Evolutionary conservation across 495 filamentous ascomycete genomes (phyloP).

Genomic region (Aspergillus ellipticus): DNA sequence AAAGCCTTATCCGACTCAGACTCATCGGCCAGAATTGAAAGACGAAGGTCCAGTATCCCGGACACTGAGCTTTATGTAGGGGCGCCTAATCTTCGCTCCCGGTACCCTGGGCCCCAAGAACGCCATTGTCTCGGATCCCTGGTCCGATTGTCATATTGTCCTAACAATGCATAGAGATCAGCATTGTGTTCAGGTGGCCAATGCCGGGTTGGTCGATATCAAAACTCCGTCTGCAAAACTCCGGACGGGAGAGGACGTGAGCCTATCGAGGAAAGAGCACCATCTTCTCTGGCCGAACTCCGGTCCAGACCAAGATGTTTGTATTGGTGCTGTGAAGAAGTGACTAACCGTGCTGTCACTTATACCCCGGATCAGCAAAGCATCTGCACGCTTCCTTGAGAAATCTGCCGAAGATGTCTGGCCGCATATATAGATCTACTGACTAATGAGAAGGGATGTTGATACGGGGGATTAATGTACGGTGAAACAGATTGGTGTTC

Average conservation of each 20-base stretch:
- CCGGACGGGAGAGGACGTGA: slow-evolving; percentile 4
- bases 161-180: not conserved
- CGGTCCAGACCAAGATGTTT: not conserved
- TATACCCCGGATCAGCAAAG: not conserved
- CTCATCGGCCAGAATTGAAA: not conserved
- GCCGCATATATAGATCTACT: not conserved
- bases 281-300: slow-evolving; percentile 1
- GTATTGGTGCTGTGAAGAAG: not conserved
- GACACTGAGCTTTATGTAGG: not conserved
- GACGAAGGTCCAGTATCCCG: not conserved
- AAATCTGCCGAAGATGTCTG: not conserved
- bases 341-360: not conserved
- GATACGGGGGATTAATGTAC: not conserved
- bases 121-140: not conserved
- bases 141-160: not conserved
- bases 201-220: not conserved
- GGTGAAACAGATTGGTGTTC: not conserved
- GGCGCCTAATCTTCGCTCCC: not conserved
- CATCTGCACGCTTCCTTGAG: not conserved
- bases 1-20: not conserved
- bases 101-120: not conserved
- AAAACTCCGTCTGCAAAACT: slow-evolving; percentile 18
- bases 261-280: not conserved
- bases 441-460: not conserved
- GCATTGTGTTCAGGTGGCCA: not conserved